Percentiles rank a stretch among this genome's conserved stretches.
Conservation (phyloP, 768 basidiomycete genomes). For the Lentinula guzmanii region DNA sequence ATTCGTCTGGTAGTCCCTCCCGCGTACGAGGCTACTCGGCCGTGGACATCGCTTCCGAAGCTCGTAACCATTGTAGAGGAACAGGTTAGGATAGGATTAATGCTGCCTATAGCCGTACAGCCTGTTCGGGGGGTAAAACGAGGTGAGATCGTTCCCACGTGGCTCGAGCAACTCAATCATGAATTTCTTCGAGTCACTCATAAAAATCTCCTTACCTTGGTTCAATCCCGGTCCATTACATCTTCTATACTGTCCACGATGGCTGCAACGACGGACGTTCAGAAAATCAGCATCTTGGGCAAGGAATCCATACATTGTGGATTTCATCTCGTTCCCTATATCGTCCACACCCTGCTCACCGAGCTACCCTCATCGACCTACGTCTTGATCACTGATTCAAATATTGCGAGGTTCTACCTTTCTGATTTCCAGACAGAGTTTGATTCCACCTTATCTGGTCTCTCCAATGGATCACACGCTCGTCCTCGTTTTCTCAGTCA, state of each 20-base stretch:
- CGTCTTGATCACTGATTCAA: constrained; percentile 88
- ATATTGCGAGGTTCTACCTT: constrained; percentile 81
- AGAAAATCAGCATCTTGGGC: constrained; percentile 79
- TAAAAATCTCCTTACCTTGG: neutral
- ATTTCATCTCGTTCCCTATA: constrained; percentile 87
- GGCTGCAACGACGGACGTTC: constrained; percentile 45
- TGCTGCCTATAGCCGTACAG: neutral
- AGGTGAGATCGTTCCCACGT: neutral
- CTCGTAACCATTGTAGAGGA: neutral
- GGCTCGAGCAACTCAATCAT: neutral
- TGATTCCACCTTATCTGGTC: constrained; percentile 26
- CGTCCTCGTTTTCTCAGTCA: constrained; percentile 69
- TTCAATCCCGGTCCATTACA: neutral
- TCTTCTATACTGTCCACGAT: neutral
- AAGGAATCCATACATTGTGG: constrained; percentile 90
- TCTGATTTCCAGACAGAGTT: constrained; percentile 64
- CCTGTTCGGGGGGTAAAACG: neutral
- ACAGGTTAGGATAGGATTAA: neutral
- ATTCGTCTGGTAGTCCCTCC: neutral
- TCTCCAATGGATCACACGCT: constrained; percentile 15
- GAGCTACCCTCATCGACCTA: constrained; percentile 79
- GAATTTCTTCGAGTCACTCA: neutral
- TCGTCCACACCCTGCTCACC: constrained; percentile 64
- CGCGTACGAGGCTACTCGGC: neutral
- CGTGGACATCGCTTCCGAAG: neutral